These are phyloP conservation scores for Rhodotorula graminis DNA, from an alignment of 768 basidiomycete genomes.

Conservation along the genomic window DNA sequence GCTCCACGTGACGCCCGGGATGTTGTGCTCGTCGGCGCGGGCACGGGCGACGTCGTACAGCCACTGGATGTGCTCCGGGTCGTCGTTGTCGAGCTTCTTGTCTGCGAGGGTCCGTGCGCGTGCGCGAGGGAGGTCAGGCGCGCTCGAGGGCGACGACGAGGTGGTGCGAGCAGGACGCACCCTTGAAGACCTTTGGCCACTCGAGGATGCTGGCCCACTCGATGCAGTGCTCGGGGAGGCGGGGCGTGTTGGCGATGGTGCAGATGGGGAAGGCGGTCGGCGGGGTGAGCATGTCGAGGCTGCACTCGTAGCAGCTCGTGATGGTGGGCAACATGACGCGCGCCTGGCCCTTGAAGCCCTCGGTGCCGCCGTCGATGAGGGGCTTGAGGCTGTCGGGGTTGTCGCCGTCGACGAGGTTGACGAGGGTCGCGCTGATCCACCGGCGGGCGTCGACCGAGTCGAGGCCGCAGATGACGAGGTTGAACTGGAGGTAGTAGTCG, in stretches of 20 bases:
- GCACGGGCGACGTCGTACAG: conserved; percentile 71
- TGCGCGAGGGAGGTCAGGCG: not conserved
- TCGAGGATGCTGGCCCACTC: conserved; percentile 99
- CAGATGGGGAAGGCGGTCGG: conserved; percentile 96
- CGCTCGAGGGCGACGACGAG: not conserved
- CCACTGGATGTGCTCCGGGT: conserved; percentile 95
- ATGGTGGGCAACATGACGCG: conserved; percentile 92
- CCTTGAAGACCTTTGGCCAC: conserved; percentile 90
- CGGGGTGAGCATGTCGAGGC: conserved; percentile 96
- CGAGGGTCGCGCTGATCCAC: conserved; percentile 98
- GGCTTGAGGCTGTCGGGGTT: conserved; percentile 91
- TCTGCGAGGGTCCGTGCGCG: conserved; percentile 52
- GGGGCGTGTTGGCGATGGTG: conserved; percentile 97
- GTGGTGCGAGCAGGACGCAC: conserved; percentile 49
- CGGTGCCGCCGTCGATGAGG: conserved; percentile 95
- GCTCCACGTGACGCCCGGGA: conserved; percentile 97
- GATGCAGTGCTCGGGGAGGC: conserved; percentile 96
- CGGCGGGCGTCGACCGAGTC: conserved; percentile 95
- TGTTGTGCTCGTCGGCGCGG: conserved; percentile 89
- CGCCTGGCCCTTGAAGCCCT: conserved; percentile 98
- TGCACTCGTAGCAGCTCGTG: conserved; percentile 96
- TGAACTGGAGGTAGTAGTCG: conserved; percentile 93
- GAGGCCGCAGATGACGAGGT: conserved; percentile 91
- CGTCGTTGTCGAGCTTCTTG: conserved; percentile 93
- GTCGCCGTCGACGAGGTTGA: conserved; percentile 88